Evolutionary conservation across 345 rosid species (phyloP).

Genomic region (Camelina laxa): DNA sequence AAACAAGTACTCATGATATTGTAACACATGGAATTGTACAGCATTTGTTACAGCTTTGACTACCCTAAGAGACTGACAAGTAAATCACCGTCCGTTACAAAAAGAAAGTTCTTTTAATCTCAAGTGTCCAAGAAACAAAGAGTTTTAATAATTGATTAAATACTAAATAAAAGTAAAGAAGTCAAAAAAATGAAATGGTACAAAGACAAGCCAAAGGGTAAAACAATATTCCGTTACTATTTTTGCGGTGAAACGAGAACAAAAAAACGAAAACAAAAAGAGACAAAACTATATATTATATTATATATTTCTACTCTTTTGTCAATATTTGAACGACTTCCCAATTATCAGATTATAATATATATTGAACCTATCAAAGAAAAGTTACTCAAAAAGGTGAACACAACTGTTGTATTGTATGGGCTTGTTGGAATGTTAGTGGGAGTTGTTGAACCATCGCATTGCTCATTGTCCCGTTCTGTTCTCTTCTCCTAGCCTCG

Average conservation of each 20-base stretch:
- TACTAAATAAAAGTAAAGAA: background rate
- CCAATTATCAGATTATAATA: constrained; percentile 44
- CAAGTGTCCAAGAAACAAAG: background rate
- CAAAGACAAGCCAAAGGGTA: constrained; percentile 14
- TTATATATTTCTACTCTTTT: constrained; percentile 11
- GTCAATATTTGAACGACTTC: constrained; percentile 31
- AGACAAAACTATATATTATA: constrained; percentile 29
- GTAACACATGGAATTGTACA: background rate
- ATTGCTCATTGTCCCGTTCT: constrained; percentile 38
- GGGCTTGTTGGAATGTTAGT: constrained; percentile 67
- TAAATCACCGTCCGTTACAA: background rate
- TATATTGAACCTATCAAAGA: constrained; percentile 37
- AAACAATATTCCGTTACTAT: constrained; percentile 24
- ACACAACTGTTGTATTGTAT: constrained; percentile 53
- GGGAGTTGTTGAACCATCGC: constrained; percentile 79
- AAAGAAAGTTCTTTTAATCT: background rate
- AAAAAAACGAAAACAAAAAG: constrained; percentile 17
- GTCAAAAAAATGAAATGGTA: constrained; percentile 13
- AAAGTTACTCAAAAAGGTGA: constrained; percentile 13
- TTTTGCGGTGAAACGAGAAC: constrained; percentile 14
- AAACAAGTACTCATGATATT: background rate
- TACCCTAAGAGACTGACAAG: background rate
- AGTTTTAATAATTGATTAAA: background rate
- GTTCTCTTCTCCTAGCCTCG: constrained; percentile 18
- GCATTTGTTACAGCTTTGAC: background rate